Evolutionary conservation across 257 asterid genomes (phyloP).

Genomic region (Scutellaria barbata): DNA sequence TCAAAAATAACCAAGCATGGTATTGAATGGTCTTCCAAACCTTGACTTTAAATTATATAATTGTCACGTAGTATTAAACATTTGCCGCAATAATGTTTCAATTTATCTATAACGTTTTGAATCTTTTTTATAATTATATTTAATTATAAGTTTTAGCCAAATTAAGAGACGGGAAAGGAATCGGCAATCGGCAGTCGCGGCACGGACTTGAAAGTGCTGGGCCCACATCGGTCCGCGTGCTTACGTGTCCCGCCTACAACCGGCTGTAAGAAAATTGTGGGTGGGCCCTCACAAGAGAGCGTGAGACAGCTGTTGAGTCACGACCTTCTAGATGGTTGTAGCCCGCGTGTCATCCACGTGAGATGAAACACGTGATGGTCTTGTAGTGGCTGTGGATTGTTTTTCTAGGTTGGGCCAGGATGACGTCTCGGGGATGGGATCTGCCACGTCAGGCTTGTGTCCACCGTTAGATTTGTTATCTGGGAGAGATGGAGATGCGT

Average conservation of each 20-base stretch:
- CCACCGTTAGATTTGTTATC: slow-evolving; percentile 41
- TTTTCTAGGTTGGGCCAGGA: neutral
- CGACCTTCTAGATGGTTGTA: slow-evolving; percentile 46
- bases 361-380: slow-evolving; percentile 31
- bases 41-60: too few species aligned
- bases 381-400: slow-evolving; percentile 17
- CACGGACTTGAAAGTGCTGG: slow-evolving; percentile 33
- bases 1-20: too few species aligned
- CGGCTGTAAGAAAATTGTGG: neutral
- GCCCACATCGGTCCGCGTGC: slow-evolving; percentile 34
- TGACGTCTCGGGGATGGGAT: slow-evolving; percentile 29
- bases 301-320: slow-evolving; percentile 43
- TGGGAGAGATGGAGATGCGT: slow-evolving; percentile 41
- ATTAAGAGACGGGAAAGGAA: slow-evolving; percentile 30
- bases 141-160: neutral
- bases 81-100: too few species aligned
- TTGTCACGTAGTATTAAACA: too few species aligned
- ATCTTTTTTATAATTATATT: too few species aligned
- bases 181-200: slow-evolving; percentile 36
- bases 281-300: slow-evolving; percentile 38
- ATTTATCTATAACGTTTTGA: too few species aligned
- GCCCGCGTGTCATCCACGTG: slow-evolving; percentile 50
- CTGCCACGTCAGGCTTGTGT: neutral
- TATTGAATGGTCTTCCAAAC: too few species aligned
- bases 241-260: slow-evolving; percentile 49